Conservation (phyloP, 139 green algal species). For the Trebouxia sp. region DNA sequence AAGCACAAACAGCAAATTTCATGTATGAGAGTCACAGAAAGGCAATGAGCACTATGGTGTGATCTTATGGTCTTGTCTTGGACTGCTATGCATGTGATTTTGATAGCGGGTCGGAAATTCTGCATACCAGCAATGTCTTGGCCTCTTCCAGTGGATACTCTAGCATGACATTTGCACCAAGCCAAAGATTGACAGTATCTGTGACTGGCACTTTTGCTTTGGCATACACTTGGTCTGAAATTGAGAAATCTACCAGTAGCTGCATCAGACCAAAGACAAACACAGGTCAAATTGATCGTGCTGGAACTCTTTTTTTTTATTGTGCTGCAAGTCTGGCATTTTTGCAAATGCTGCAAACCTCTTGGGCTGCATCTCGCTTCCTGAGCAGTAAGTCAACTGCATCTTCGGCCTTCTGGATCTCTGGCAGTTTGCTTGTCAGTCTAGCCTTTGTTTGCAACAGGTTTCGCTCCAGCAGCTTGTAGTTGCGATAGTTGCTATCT, state of each 20-base stretch:
- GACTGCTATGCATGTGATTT: neutral
- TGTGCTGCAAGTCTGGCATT: neutral
- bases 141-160: slow-evolving; percentile 78
- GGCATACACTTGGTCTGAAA: slow-evolving; percentile 69
- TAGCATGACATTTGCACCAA: slow-evolving; percentile 84
- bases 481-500: slow-evolving; percentile 45
- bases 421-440: slow-evolving; percentile 53
- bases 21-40: neutral
- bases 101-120: neutral
- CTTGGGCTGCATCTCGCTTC: slow-evolving; percentile 14
- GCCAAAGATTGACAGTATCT: slow-evolving; percentile 70
- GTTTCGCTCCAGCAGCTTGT: slow-evolving; percentile 55
- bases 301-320: neutral
- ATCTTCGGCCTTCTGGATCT: slow-evolving; percentile 58
- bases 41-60: neutral
- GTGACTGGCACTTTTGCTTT: slow-evolving; percentile 54
- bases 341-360: neutral
- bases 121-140: slow-evolving; percentile 48
- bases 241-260: slow-evolving; percentile 60
- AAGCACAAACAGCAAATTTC: neutral
- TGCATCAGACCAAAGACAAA: neutral
- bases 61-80: neutral
- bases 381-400: slow-evolving; percentile 23
- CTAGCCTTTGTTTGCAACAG: slow-evolving; percentile 45
- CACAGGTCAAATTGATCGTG: neutral